These are phyloP conservation scores for Auriscalpium vulgare DNA, from an alignment of 768 basidiomycete genomes.

Conservation along the genomic window DNA sequence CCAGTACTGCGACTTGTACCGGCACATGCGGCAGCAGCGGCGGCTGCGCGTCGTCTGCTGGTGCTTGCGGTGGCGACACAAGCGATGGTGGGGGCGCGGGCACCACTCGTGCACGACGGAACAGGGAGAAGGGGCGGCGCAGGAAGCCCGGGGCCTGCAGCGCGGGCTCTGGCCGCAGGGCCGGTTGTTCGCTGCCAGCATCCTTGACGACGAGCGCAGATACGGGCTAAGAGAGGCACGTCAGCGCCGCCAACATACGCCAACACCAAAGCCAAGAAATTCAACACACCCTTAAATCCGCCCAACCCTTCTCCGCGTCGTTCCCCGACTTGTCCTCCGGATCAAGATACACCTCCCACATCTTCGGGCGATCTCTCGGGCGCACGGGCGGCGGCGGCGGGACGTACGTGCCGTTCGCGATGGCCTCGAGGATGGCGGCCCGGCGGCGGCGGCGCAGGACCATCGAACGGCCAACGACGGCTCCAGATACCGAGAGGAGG, in stretches of 20 bases:
- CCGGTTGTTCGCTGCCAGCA: too few species aligned
- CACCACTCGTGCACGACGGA: background rate
- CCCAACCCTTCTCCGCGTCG: slow-evolving; percentile 6
- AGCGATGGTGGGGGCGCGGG: background rate
- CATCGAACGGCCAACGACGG: slow-evolving; percentile 3
- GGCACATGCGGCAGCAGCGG: background rate
- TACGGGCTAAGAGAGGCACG: background rate
- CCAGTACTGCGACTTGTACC: background rate
- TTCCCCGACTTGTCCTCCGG: background rate
- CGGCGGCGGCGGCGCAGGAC: slow-evolving; percentile 4
- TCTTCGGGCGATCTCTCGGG: background rate
- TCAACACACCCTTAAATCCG: background rate
- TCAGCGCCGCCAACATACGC: too few species aligned
- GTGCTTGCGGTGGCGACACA: background rate
- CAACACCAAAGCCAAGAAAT: background rate
- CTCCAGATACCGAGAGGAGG: background rate
- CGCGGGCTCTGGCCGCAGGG: too few species aligned
- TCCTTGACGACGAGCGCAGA: background rate
- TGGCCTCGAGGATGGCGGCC: background rate
- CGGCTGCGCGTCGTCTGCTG: background rate
- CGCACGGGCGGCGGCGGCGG: background rate
- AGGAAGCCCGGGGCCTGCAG: too few species aligned
- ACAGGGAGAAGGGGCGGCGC: too few species aligned
- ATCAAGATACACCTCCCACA: slow-evolving; percentile 4
- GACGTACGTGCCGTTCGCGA: background rate